These are phyloP conservation scores for Sequoia sempervirens DNA, from an alignment of 75 land plant species.

Conservation along the genomic window DNA sequence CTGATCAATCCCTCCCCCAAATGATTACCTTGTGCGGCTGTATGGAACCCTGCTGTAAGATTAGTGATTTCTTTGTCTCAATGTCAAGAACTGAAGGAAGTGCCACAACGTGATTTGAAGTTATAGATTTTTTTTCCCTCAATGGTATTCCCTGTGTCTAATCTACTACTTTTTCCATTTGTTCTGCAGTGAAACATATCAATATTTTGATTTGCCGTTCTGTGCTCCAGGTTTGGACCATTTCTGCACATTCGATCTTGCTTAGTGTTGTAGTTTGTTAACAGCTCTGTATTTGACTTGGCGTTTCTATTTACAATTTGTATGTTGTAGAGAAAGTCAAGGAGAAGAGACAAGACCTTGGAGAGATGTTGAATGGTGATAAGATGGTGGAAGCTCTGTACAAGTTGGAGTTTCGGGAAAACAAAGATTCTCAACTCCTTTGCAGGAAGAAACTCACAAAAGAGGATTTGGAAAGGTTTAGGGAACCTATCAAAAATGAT, in stretches of 20 bases:
- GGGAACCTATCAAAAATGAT: conserved; percentile 35
- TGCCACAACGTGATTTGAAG: no score
- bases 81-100: no score
- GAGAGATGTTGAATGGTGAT: conserved; percentile 51
- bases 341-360: conserved; percentile 38
- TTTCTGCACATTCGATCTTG: neutral
- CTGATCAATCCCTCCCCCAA: no score
- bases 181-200: conserved; percentile 51
- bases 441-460: conserved; percentile 35
- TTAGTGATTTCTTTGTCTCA: no score
- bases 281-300: neutral
- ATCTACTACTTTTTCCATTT: neutral
- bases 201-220: conserved; percentile 54
- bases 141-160: neutral
- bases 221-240: conserved; percentile 42
- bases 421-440: conserved; percentile 19
- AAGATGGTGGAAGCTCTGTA: conserved; percentile 36
- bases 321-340: conserved; percentile 19
- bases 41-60: no score
- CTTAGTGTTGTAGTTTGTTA: neutral
- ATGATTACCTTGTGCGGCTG: no score
- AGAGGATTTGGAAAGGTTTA: conserved; percentile 28
- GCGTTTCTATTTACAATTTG: neutral
- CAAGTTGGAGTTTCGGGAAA: conserved; percentile 24
- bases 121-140: neutral